Percentiles rank a stretch among this genome's conserved stretches.
These are phyloP conservation scores for Tricholoma bakamatsutake DNA, from an alignment of 768 basidiomycete species.

Conservation along the genomic window DNA sequence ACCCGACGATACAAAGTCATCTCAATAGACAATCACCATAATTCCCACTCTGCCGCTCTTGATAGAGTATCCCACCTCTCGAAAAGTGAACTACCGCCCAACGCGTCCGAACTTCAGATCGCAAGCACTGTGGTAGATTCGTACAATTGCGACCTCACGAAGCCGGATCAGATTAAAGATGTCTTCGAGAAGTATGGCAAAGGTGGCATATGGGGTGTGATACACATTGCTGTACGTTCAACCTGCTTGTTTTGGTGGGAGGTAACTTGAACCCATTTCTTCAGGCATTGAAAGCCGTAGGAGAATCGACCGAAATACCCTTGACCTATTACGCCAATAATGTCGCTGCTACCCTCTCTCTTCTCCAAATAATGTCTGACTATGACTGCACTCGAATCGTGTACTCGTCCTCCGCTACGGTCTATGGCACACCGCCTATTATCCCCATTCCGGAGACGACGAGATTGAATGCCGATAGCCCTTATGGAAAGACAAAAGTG, in stretches of 20 bases:
- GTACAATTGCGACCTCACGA: constrained; percentile 69
- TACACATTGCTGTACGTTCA: constrained; percentile 78
- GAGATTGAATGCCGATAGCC: constrained; percentile 80
- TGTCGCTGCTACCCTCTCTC: constrained; percentile 79
- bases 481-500: constrained; percentile 95
- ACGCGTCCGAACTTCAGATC: constrained; percentile 61
- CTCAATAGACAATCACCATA: constrained; percentile 93
- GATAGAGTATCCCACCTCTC: constrained; percentile 78
- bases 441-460: constrained; percentile 95
- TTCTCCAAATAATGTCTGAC: constrained; percentile 82
- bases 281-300: constrained; percentile 96
- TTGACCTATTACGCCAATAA: constrained; percentile 93
- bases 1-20: constrained; percentile 90
- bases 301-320: constrained; percentile 92
- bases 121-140: constrained; percentile 71
- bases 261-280: background rate
- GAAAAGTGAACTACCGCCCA: constrained; percentile 57
- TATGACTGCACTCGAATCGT: constrained; percentile 84
- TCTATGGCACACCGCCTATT: constrained; percentile 88
- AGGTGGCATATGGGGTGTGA: constrained; percentile 59
- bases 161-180: constrained; percentile 58
- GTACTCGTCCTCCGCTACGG: constrained; percentile 97
- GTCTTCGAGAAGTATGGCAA: constrained; percentile 54
- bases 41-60: constrained; percentile 76
- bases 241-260: background rate